Base-by-base conservation (phyloP, 1,284 basidiomycete genomes). In the Limonomyces culmigenus region DNA sequence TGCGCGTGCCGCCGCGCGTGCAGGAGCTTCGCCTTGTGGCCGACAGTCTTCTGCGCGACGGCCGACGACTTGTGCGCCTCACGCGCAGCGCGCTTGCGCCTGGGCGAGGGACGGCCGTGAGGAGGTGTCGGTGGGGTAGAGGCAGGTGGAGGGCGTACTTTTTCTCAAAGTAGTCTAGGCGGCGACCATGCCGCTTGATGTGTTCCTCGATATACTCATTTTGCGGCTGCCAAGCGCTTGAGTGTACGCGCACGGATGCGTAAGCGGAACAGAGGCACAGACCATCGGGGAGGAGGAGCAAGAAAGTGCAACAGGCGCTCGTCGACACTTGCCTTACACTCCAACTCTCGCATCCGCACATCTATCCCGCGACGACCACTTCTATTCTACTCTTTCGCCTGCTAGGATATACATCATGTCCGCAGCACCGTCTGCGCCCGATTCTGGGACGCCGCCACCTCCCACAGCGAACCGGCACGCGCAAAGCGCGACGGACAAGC, bases 1-100 rank as follows among this genome's bases (percentile, higher is more conserved):
- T 99, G 88, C 29, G 87, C 74, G 59, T 97, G 88, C 40, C 91
- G 81, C 59, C 84, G 91, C 38, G 88, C 88, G 55, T 99, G 95
- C 21, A 96, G 74, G 32, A 98, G 68, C 62, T 99, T 99, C 49
- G 92, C 95, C 65, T 96, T 97, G 49, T 96, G 67, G 60, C 95
- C 95, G 47, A 92, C 92, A 31, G 86, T 75, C 56, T 93, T 92
- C 62, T 97, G 92, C 12, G 92, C 88, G 39, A 76, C 64, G 13
- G 80, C 74, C 27, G 93, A 97, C 16, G 74, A 63, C 47, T 79
- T 79, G 61, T 99, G 95, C n/a, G 67, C 84, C 37, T 74, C 71
- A 54, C 95, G 83, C 39, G 95, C 95, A 47, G 86, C 81, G 40
- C 77, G 71, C 64, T 99, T 98, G 38, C 95, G 91, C 60, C 91